Evolutionary conservation across 1,284 basidiomycete genomes (phyloP).

Genomic region (Neonothopanus nambi): DNA sequence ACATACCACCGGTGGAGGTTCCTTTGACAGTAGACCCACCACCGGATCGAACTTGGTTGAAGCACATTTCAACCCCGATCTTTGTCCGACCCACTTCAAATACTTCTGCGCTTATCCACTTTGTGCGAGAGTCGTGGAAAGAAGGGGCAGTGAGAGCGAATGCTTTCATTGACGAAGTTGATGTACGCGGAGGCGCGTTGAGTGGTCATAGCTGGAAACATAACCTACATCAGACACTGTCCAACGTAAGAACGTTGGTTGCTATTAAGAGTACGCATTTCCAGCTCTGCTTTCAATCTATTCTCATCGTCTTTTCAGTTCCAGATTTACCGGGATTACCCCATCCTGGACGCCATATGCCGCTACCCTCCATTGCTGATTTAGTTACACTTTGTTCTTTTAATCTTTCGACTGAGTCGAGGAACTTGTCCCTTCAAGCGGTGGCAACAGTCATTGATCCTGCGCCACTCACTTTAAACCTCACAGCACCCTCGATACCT

Average conservation of each 20-base stretch:
- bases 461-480: slow-evolving; percentile 44
- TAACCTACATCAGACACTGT: slow-evolving; percentile 40
- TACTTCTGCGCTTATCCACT: slow-evolving; percentile 45
- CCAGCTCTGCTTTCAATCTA: background rate
- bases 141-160: slow-evolving; percentile 47
- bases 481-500: slow-evolving; percentile 55
- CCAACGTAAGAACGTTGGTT: slow-evolving; percentile 46
- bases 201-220: slow-evolving; percentile 51
- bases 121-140: slow-evolving; percentile 60
- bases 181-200: slow-evolving; percentile 52
- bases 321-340: slow-evolving; percentile 67
- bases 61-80: slow-evolving; percentile 51
- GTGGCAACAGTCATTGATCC: slow-evolving; percentile 63
- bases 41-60: slow-evolving; percentile 57
- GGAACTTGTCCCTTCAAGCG: slow-evolving; percentile 49
- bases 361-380: slow-evolving; percentile 56
- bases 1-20: slow-evolving; percentile 49
- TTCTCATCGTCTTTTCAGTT: slow-evolving; percentile 40
- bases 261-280: slow-evolving; percentile 51
- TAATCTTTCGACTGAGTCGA: slow-evolving; percentile 47
- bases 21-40: slow-evolving; percentile 61
- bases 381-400: slow-evolving; percentile 63
- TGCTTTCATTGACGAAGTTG: slow-evolving; percentile 41
- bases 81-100: slow-evolving; percentile 57
- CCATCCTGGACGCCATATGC: slow-evolving; percentile 47